Conservation (phyloP, 768 basidiomycete species). For the Cytidiella melzeri region DNA sequence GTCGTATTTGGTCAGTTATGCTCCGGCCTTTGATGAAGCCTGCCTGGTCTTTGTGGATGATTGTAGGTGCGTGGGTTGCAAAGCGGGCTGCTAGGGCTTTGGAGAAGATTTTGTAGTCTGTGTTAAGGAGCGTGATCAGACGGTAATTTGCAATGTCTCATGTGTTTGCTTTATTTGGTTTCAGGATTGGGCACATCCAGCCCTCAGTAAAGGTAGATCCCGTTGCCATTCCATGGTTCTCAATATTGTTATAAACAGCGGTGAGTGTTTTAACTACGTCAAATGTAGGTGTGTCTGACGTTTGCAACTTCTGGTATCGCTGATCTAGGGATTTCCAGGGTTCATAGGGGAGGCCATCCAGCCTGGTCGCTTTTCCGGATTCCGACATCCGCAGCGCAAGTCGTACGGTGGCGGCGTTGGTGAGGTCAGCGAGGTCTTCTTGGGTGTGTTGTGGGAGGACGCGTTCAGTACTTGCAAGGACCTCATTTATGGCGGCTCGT, state of each 20-base stretch:
- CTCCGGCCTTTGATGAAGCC: slow-evolving; percentile 10
- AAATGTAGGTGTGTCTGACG: not conserved
- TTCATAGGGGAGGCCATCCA: slow-evolving; percentile 7
- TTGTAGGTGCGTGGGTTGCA: not conserved
- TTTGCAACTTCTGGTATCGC: not conserved
- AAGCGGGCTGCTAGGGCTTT: slow-evolving; percentile 8
- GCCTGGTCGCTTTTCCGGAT: not conserved
- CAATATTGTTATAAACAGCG: slow-evolving; percentile 11
- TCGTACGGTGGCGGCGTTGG: no score
- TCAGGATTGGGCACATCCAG: slow-evolving; percentile 16
- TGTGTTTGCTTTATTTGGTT: slow-evolving; percentile 17
- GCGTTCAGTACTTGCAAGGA: no score
- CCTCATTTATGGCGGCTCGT: no score
- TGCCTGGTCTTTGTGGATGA: slow-evolving; percentile 12
- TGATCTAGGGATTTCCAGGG: slow-evolving; percentile 1
- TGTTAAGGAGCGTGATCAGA: slow-evolving; percentile 15
- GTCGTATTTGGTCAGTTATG: slow-evolving; percentile 13
- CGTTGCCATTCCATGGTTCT: not conserved
- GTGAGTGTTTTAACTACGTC: not conserved
- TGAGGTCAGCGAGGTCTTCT: no score
- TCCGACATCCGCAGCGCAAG: not conserved
- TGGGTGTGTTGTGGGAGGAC: no score
- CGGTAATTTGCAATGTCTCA: slow-evolving; percentile 10
- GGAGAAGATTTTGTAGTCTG: slow-evolving; percentile 20
- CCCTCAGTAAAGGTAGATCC: slow-evolving; percentile 2